Evolutionary conservation across 2,329 filamentous ascomycete species (phyloP).

Genomic region (Ophiostoma fasciatum): DNA sequence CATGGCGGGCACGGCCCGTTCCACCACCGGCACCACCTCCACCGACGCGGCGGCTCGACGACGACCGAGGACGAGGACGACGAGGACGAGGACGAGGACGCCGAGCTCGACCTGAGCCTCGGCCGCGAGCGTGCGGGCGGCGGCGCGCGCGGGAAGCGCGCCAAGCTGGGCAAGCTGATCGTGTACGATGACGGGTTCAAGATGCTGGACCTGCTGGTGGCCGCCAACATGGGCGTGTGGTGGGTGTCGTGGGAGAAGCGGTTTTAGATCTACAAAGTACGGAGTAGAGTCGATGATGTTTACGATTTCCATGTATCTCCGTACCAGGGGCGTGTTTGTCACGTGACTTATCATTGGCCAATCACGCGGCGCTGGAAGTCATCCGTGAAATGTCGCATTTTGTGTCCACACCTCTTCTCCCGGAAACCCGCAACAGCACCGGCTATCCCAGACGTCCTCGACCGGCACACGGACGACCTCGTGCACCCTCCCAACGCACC

Average conservation of each 20-base stretch:
- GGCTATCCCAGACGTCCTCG: too few species aligned
- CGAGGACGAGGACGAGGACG: slow-evolving; percentile 21
- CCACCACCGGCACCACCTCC: slow-evolving; percentile 27
- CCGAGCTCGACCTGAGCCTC: slow-evolving; percentile 39
- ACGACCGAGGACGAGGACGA: slow-evolving; percentile 27
- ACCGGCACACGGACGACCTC: too few species aligned
- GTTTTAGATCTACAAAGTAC: slow-evolving; percentile 11
- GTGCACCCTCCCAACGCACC: too few species aligned
- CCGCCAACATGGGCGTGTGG: slow-evolving; percentile 85
- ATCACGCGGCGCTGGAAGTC: slow-evolving; percentile 12
- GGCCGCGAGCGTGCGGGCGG: slow-evolving; percentile 77
- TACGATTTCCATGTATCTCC: background rate
- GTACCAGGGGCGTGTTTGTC: background rate
- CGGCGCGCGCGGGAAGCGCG: slow-evolving; percentile 69
- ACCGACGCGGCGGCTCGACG: slow-evolving; percentile 18
- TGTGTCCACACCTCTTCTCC: too few species aligned
- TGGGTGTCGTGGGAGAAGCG: slow-evolving; percentile 70
- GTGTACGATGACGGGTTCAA: slow-evolving; percentile 80
- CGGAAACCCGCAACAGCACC: too few species aligned
- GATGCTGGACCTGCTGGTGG: slow-evolving; percentile 87
- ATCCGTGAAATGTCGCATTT: too few species aligned
- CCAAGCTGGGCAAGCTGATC: slow-evolving; percentile 88
- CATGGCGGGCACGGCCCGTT: slow-evolving; percentile 19
- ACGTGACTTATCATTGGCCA: slow-evolving; percentile 11
- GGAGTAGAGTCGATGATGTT: background rate